Percentiles rank a stretch among this genome's conserved stretches.
Conservation (phyloP, 495 filamentous ascomycete genomes). For the Apiosordaria backusii region DNA sequence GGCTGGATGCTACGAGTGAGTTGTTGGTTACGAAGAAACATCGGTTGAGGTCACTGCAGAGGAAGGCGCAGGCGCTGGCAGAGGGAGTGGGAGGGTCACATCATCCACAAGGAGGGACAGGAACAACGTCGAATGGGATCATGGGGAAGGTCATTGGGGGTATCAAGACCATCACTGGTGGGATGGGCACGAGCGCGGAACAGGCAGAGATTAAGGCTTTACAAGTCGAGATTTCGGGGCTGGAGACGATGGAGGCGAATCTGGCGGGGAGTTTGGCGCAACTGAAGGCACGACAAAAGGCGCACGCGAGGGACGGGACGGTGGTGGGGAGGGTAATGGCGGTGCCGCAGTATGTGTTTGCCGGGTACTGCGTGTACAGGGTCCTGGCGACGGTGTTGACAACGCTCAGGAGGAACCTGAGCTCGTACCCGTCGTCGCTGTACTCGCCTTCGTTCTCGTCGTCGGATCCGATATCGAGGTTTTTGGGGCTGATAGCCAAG, state of each 20-base stretch:
- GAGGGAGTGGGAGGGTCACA: slow-evolving; percentile 25
- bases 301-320: slow-evolving; percentile 60
- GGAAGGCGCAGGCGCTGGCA: slow-evolving; percentile 47
- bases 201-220: slow-evolving; percentile 61
- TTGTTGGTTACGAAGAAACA: slow-evolving; percentile 67
- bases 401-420: slow-evolving; percentile 48
- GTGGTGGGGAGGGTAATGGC: slow-evolving; percentile 56
- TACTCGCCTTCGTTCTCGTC: slow-evolving; percentile 50
- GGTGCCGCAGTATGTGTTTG: slow-evolving; percentile 61
- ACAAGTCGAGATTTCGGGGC: slow-evolving; percentile 70
- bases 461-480: slow-evolving; percentile 72
- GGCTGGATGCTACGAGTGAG: slow-evolving; percentile 69
- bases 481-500: slow-evolving; percentile 67
- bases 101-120: slow-evolving; percentile 7
- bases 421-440: slow-evolving; percentile 44
- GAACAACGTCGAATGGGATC: slow-evolving; percentile 47
- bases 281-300: slow-evolving; percentile 55
- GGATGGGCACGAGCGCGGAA: slow-evolving; percentile 56
- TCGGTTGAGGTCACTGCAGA: slow-evolving; percentile 61
- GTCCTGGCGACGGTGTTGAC: slow-evolving; percentile 64
- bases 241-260: slow-evolving; percentile 68
- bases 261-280: slow-evolving; percentile 58
- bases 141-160: slow-evolving; percentile 64
- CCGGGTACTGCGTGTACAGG: slow-evolving; percentile 72
- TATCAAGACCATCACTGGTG: slow-evolving; percentile 48